These are phyloP conservation scores for Podaxis sp. DNA, from an alignment of 768 basidiomycete genomes.

Conservation along the genomic window DNA sequence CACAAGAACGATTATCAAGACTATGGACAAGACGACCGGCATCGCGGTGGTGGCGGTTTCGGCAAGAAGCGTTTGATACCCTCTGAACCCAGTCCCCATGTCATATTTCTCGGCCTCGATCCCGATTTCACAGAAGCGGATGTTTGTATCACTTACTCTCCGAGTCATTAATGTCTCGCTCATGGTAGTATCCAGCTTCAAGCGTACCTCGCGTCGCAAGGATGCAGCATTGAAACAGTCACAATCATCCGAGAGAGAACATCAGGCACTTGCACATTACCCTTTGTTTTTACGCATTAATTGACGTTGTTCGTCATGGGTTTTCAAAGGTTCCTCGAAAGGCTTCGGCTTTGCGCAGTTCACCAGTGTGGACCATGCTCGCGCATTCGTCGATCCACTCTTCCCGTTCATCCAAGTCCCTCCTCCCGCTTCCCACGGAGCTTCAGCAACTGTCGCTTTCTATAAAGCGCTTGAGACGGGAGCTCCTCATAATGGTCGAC, in stretches of 20 bases:
- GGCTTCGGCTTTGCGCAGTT: conserved; percentile 98
- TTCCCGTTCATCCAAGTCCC: conserved; percentile 92
- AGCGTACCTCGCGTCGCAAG: conserved; percentile 66
- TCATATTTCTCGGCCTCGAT: conserved; percentile 93
- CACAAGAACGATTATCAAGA: conserved; percentile 41
- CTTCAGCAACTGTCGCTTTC: conserved; percentile 65
- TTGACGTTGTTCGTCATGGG: conserved; percentile 67
- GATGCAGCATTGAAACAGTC: conserved; percentile 77
- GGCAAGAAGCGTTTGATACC: conserved; percentile 75
- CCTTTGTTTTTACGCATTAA: conserved; percentile 63
- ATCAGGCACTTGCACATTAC: conserved; percentile 91
- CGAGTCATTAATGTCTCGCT: conserved; percentile 23
- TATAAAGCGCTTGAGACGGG: conserved; percentile 74
- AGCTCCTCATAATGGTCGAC: conserved; percentile 67
- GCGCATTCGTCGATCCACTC: conserved; percentile 84
- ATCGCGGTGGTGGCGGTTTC: conserved; percentile 35
- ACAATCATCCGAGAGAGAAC: conserved; percentile 96
- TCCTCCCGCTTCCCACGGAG: conserved; percentile 86
- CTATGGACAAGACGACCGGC: conserved; percentile 45
- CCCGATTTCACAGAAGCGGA: conserved; percentile 90
- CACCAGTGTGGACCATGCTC: conserved; percentile 77
- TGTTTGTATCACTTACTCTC: conserved; percentile 50
- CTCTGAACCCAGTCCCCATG: conserved; percentile 86
- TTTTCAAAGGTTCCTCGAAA: conserved; percentile 86
- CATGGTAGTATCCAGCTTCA: conserved; percentile 52